Conservation (phyloP, 208 protist genomes). For the Jaenimonas drosophilae region DNA sequence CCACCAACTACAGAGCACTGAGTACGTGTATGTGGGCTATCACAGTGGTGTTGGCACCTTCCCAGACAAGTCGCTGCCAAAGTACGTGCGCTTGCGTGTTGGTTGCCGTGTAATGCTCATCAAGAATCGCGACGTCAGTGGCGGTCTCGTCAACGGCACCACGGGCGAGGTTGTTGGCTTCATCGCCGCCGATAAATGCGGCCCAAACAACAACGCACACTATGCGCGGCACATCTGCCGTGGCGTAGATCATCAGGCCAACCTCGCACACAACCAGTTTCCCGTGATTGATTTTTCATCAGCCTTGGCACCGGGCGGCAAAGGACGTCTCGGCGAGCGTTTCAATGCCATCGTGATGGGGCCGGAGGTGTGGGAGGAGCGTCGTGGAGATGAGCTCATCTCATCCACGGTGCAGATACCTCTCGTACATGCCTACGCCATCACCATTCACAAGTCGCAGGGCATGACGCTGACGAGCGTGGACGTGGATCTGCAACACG, state of each 20-base stretch:
- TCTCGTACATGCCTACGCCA: slow-evolving; percentile 92
- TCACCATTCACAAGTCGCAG: slow-evolving; percentile 96
- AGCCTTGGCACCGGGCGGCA: slow-evolving; percentile 4
- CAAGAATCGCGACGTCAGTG: slow-evolving; percentile 55
- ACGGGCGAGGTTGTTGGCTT: slow-evolving; percentile 65
- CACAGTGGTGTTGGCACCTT: slow-evolving; percentile 37
- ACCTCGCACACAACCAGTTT: slow-evolving; percentile 28
- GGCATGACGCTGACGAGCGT: slow-evolving; percentile 87
- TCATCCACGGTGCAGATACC: slow-evolving; percentile 77
- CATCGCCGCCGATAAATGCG: slow-evolving; percentile 14
- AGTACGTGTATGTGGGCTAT: slow-evolving; percentile 30
- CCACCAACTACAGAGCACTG: slow-evolving; percentile 28
- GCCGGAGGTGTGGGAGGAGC: slow-evolving; percentile 65
- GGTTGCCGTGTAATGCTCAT: slow-evolving; percentile 85
- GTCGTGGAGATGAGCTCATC: slow-evolving; percentile 30
- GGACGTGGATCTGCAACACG: slow-evolving; percentile 73
- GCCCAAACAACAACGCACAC: slow-evolving; percentile 15
- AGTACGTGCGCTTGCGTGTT: slow-evolving; percentile 37
- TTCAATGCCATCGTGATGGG: slow-evolving; percentile 48
- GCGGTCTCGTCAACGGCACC: slow-evolving; percentile 77
- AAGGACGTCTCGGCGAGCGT: not conserved
- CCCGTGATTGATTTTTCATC: slow-evolving; percentile 47
- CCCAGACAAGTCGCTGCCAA: slow-evolving; percentile 16
- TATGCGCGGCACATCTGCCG: slow-evolving; percentile 13
- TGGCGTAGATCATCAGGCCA: slow-evolving; percentile 9